Conservation (phyloP, 352 stramenopile species). For the Phytophthora fragariaefolia region DNA sequence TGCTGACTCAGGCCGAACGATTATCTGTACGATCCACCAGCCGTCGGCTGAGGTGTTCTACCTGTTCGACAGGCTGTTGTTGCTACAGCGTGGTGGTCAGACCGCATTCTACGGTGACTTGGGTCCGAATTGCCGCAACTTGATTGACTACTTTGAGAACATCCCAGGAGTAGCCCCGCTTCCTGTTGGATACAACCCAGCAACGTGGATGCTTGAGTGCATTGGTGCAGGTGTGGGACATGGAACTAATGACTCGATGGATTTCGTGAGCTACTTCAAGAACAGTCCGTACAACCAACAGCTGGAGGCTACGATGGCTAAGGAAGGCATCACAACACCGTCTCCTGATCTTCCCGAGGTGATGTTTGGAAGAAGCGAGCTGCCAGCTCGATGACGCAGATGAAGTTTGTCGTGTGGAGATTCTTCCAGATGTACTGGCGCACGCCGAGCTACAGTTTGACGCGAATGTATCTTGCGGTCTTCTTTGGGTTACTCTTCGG, state of each 20-base stretch:
- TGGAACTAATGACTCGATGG: neutral
- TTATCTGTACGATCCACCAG: constrained; percentile 92
- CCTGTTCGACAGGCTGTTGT: constrained; percentile 78
- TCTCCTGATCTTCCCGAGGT: constrained; percentile 33
- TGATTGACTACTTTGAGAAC: constrained; percentile 27
- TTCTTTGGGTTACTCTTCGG: constrained; percentile 81
- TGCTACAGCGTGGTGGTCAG: constrained; percentile 55
- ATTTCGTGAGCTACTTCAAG: constrained; percentile 41
- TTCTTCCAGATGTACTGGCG: constrained; percentile 53
- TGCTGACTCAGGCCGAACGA: constrained; percentile 11
- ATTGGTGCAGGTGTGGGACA: constrained; percentile 25
- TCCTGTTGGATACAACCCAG: constrained; percentile 49
- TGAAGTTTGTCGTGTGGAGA: constrained; percentile 36
- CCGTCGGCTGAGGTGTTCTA: constrained; percentile 82
- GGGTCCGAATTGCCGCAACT: constrained; percentile 29
- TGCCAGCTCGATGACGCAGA: constrained; percentile 28
- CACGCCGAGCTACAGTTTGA: constrained; percentile 77
- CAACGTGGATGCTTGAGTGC: constrained; percentile 85
- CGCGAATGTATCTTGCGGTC: constrained; percentile 52
- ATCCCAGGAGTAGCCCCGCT: constrained; percentile 45
- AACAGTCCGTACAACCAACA: constrained; percentile 26
- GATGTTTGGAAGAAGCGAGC: constrained; percentile 39
- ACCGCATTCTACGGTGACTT: constrained; percentile 30
- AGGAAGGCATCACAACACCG: constrained; percentile 33
- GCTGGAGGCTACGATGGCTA: constrained; percentile 21